Evolutionary conservation across 106 monocot species (phyloP).

Genomic region (Allium fistulosum): DNA sequence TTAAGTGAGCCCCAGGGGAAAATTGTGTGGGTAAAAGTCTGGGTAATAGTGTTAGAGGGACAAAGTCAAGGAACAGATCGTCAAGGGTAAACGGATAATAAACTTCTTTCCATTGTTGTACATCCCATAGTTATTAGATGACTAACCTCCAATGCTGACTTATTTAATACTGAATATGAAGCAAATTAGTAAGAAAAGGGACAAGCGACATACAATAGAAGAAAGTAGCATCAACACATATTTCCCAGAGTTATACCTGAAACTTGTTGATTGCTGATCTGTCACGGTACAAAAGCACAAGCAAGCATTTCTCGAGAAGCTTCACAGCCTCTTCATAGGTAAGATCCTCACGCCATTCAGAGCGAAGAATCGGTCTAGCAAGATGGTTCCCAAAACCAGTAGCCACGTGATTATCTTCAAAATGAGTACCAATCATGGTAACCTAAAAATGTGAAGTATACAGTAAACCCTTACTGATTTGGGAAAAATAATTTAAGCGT

Average conservation of each 20-base stretch:
- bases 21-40: too few species aligned
- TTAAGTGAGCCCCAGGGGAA: too few species aligned
- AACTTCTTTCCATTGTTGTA: too few species aligned
- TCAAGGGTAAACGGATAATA: too few species aligned
- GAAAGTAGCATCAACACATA: too few species aligned
- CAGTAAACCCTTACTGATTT: not conserved
- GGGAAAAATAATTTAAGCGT: not conserved
- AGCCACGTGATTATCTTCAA: conserved; percentile 78
- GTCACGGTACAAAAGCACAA: conserved; percentile 69
- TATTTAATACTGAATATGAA: too few species aligned
- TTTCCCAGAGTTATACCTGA: conserved; percentile 30
- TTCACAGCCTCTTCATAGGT: conserved; percentile 86
- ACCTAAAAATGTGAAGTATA: conserved; percentile 28
- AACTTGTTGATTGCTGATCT: conserved; percentile 83
- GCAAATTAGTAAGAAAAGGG: too few species aligned
- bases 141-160: too few species aligned
- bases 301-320: conserved; percentile 74
- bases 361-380: conserved; percentile 63
- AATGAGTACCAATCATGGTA: conserved; percentile 80
- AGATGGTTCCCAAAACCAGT: conserved; percentile 90
- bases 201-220: too few species aligned
- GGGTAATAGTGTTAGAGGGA: too few species aligned
- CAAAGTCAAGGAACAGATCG: too few species aligned
- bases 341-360: conserved; percentile 73
- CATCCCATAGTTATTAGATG: too few species aligned